Evolutionary conservation across 2,329 filamentous ascomycete genomes (phyloP).

Genomic region (Nannizziopsis barbatae): DNA sequence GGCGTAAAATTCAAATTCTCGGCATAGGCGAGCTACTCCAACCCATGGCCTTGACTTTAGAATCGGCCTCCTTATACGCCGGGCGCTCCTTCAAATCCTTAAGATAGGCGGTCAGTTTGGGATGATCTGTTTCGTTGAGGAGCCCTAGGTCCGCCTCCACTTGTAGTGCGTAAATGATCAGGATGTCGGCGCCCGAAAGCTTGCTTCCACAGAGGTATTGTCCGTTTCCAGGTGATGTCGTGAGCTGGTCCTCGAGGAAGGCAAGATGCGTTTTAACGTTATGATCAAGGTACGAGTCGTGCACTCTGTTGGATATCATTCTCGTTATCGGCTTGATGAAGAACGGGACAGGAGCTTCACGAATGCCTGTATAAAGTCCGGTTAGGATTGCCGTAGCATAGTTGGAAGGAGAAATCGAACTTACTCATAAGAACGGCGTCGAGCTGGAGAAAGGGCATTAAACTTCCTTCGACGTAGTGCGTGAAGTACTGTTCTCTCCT

Average conservation of each 20-base stretch:
- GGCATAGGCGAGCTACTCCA: conserved; percentile 23
- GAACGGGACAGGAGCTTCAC: conserved; percentile 50
- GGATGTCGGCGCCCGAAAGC: conserved; percentile 37
- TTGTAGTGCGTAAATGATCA: conserved; percentile 38
- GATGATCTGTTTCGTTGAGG: conserved; percentile 29
- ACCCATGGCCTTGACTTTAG: conserved; percentile 5
- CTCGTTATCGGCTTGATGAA: conserved; percentile 56
- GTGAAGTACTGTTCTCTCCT: conserved; percentile 57
- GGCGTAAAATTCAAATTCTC: conserved; percentile 6
- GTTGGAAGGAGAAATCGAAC: conserved; percentile 17
- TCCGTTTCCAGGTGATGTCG: conserved; percentile 31
- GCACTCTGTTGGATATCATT: conserved; percentile 40
- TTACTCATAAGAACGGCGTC: conserved; percentile 50
- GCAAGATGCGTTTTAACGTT: conserved; percentile 34
- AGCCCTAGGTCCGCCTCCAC: conserved; percentile 26
- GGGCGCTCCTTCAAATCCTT: conserved; percentile 22
- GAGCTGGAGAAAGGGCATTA: conserved; percentile 63
- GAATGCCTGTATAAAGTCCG: conserved; percentile 31
- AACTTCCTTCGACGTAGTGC: conserved; percentile 73
- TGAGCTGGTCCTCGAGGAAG: conserved; percentile 38
- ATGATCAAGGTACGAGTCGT: conserved; percentile 30
- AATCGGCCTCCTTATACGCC: conserved; percentile 22
- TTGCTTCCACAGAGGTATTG: conserved; percentile 35
- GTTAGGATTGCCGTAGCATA: conserved; percentile 2
- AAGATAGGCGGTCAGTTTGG: conserved; percentile 22